phyloP scores from a whole-genome alignment of 768 basidiomycete species.

The Dentipellis sp. region DNA sequence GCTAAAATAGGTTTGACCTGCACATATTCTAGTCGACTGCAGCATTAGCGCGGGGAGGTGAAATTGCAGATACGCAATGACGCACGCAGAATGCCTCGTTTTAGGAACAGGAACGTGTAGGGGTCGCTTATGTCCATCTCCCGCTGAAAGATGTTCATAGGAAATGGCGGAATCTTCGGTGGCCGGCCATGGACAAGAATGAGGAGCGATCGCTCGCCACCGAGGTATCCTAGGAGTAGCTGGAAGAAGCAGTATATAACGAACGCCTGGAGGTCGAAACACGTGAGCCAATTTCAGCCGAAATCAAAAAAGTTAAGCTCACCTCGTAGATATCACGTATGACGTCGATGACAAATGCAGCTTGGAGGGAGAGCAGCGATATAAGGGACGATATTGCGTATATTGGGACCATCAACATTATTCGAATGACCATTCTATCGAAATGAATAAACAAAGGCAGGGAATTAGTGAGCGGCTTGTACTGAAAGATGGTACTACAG shows the following conservation, averaged over 20 bases:
- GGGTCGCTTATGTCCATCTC: conserved; percentile 95
- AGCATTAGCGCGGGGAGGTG: not conserved
- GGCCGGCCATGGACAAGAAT: conserved; percentile 88
- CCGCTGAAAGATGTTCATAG: conserved; percentile 68
- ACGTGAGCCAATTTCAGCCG: not conserved
- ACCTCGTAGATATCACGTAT: conserved; percentile 96
- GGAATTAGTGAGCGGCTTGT: not conserved
- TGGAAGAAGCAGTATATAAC: conserved; percentile 92
- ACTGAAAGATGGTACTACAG: not conserved
- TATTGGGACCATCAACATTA: conserved; percentile 95
- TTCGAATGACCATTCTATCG: conserved; percentile 79
- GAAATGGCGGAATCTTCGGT: conserved; percentile 82
- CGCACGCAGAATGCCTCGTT: conserved; percentile 90
- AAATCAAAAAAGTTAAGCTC: conserved; percentile 14
- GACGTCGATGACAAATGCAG: conserved; percentile 93
- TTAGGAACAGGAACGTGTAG: conserved; percentile 86
- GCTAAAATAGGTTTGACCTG: conserved; percentile 93
- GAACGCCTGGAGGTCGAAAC: conserved; percentile 53
- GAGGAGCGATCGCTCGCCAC: conserved; percentile 88
- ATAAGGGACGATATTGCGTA: conserved; percentile 89
- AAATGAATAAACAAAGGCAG: conserved; percentile 1
- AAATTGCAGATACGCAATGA: conserved; percentile 6
- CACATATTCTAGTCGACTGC: conserved; percentile 69
- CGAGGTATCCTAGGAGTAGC: conserved; percentile 73
- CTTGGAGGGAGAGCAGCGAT: conserved; percentile 87